These are phyloP conservation scores for Fusarium sp. DNA, from an alignment of 2,329 filamentous ascomycete genomes.

Conservation along the genomic window DNA sequence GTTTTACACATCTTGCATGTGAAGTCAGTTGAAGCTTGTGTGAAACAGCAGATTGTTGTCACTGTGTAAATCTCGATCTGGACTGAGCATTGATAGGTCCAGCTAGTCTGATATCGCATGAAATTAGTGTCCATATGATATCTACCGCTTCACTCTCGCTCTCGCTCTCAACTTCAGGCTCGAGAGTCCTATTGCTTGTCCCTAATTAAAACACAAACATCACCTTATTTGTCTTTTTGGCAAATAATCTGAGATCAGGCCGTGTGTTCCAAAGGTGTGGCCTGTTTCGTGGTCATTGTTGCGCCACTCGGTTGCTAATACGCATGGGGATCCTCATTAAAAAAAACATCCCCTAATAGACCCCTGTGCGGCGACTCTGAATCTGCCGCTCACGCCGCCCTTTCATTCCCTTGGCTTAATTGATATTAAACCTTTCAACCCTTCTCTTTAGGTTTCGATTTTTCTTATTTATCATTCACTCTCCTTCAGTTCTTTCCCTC, in stretches of 20 bases:
- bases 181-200: constrained; percentile 14
- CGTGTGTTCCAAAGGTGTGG: constrained; percentile 37
- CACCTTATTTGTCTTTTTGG: constrained; percentile 22
- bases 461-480: constrained; percentile 13
- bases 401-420: constrained; percentile 19
- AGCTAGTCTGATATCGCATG: background rate
- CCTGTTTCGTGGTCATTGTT: constrained; percentile 48
- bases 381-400: constrained; percentile 34
- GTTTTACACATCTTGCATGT: constrained; percentile 2
- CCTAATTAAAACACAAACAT: constrained; percentile 31
- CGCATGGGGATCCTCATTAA: constrained; percentile 50
- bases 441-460: constrained; percentile 22
- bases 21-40: background rate
- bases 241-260: constrained; percentile 27
- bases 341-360: constrained; percentile 45
- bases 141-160: background rate
- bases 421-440: constrained; percentile 34
- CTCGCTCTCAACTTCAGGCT: background rate
- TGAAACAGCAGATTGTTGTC: background rate
- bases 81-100: background rate
- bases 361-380: constrained; percentile 42
- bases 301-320: constrained; percentile 46
- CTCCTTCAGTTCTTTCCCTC: constrained; percentile 6
- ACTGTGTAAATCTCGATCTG: constrained; percentile 13
- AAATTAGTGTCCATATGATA: background rate